These are phyloP conservation scores for Phytophthora sojae DNA, from an alignment of 352 stramenopile species.

Conservation along the genomic window DNA sequence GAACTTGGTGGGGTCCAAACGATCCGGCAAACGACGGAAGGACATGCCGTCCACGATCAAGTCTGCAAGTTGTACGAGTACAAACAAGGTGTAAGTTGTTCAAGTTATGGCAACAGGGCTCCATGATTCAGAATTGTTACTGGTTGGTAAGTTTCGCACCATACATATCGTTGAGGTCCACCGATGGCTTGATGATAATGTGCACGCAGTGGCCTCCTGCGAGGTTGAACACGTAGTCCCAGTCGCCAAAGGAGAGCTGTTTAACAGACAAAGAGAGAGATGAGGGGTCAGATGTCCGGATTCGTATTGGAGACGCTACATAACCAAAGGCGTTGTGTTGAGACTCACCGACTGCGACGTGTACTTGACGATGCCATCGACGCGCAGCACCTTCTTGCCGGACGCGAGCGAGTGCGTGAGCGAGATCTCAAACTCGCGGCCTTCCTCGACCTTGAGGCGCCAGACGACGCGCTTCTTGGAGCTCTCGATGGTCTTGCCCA, in stretches of 20 bases:
- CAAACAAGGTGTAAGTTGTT: neutral
- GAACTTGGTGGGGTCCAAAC: constrained; percentile 54
- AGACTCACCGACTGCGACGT: constrained; percentile 66
- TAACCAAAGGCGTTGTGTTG: too few species aligned
- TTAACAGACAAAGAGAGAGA: too few species aligned
- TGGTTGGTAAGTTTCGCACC: constrained; percentile 39
- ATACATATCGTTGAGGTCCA: constrained; percentile 90
- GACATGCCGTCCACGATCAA: constrained; percentile 85
- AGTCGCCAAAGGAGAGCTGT: constrained; percentile 85
- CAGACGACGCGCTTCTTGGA: constrained; percentile 89
- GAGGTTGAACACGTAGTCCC: constrained; percentile 88
- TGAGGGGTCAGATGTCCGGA: too few species aligned
- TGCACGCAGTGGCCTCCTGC: constrained; percentile 81
- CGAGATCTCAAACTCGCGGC: constrained; percentile 84
- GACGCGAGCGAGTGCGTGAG: constrained; percentile 85
- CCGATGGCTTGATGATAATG: constrained; percentile 87
- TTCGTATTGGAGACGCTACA: too few species aligned
- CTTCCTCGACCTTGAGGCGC: constrained; percentile 84
- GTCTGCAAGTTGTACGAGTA: constrained; percentile 39
- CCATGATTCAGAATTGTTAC: neutral
- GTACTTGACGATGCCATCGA: constrained; percentile 87
- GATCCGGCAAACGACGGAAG: constrained; percentile 78
- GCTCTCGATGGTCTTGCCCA: constrained; percentile 86
- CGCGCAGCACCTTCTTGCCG: constrained; percentile 81
- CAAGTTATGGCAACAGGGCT: neutral